Base-by-base conservation (phyloP, 2,329 filamentous ascomycete genomes). In the Aspergillus aculeatinus region DNA sequence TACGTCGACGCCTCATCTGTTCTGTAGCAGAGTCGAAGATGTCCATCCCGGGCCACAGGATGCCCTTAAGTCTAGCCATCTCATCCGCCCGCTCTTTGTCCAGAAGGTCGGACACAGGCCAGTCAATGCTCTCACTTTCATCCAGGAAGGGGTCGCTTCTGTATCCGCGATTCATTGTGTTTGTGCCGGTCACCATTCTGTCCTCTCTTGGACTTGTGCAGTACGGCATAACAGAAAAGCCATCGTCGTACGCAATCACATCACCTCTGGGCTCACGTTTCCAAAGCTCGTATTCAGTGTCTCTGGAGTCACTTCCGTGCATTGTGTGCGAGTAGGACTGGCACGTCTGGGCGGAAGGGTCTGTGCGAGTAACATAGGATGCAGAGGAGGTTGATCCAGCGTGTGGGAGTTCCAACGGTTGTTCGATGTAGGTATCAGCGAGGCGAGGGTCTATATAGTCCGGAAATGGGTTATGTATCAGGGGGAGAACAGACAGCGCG, bases 41-140 rank as follows among this genome's bases (percentile, higher is more conserved):
- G 61, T 79, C 77, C 81, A 83, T 83, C 21, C 81, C 81, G 27
- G 80, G 80, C 78, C 79, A 82, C 39, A 77, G 65, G 19, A 80
- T 71, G 1, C 81, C 81, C 64, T 82, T 82, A 39, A 82, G 67
- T 63, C 76, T 75, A 53, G 72, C 67, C 35, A 76, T 73, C 39
- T 78, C 77, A 33, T 78, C 76, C 3, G 67, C 65, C 33, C 69
- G 72, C 47, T 69, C 67, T 27, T 70, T 74, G n/a, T 70, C 69
- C 23, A 56, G 57, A 21, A 70, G 72, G 21, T 54, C 53, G 1
- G 62, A 60, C 21, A 71, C 66, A 16, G 54, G 50, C 19, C 59
- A 65, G 56, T 70, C 67, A 27, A 60, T 49, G 12, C 44, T 62
- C 27, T 59, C 61, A 23, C 52, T 50, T 5, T 70, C 63, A 29